Conservation (phyloP, 306 rosid genomes). For the Styphnolobium japonicum region DNA sequence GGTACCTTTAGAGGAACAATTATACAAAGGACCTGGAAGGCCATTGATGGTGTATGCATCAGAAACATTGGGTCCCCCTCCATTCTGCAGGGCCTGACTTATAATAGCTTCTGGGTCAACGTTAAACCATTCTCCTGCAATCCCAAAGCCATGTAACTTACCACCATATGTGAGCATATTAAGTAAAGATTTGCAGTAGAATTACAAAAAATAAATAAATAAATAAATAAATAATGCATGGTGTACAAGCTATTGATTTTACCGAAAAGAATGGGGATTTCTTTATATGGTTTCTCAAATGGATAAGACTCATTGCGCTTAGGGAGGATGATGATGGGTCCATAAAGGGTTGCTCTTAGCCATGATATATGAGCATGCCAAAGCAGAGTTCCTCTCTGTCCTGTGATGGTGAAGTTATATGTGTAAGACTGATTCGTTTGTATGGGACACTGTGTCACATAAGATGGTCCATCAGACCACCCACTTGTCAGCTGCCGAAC, state of each 20-base stretch:
- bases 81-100: constrained; percentile 53
- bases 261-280: constrained; percentile 56
- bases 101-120: constrained; percentile 60
- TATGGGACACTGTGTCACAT: constrained; percentile 66
- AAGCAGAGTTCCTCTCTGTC: constrained; percentile 60
- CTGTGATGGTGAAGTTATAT: constrained; percentile 55
- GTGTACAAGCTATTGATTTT: not conserved
- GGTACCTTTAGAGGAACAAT: constrained; percentile 54
- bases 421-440: constrained; percentile 42
- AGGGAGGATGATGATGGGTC: constrained; percentile 59
- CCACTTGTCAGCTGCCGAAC: constrained; percentile 45
- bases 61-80: constrained; percentile 62
- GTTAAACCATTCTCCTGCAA: constrained; percentile 67
- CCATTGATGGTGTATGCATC: constrained; percentile 66
- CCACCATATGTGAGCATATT: too few relatives aligned
- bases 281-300: constrained; percentile 46
- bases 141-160: not conserved
- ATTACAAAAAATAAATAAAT: too few relatives aligned
- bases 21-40: constrained; percentile 53
- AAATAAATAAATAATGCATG: too few relatives aligned
- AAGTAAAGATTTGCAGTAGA: too few relatives aligned
- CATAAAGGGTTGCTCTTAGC: constrained; percentile 50
- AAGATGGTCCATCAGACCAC: constrained; percentile 70
- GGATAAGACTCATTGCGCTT: constrained; percentile 53
- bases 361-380: constrained; percentile 72